Conservation (phyloP, 768 basidiomycete species). For the Daedalea quercina region DNA sequence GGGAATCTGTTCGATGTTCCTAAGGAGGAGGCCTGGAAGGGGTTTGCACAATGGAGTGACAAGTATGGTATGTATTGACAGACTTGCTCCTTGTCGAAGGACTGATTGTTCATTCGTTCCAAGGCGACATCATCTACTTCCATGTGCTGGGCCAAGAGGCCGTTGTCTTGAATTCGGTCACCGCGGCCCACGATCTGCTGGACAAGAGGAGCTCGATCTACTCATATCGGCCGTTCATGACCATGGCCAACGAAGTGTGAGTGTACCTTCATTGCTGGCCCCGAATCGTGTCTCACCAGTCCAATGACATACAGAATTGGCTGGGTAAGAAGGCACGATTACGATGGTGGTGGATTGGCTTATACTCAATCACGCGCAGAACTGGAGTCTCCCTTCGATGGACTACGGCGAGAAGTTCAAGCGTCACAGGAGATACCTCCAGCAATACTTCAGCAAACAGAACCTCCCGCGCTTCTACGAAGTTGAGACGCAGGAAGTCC, state of each 20-base stretch:
- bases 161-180: slow-evolving; percentile 6
- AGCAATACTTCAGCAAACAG: not conserved
- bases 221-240: slow-evolving; percentile 20
- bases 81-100: not conserved
- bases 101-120: too few species aligned
- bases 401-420: not conserved
- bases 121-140: slow-evolving; percentile 6
- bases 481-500: not conserved
- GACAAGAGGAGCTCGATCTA: slow-evolving; percentile 15
- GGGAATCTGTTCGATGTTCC: slow-evolving; percentile 11
- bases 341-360: slow-evolving; percentile 20
- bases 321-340: slow-evolving; percentile 16
- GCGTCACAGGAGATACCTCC: not conserved
- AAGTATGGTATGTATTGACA: not conserved
- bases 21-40: not conserved
- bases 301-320: too few species aligned
- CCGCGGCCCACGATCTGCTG: slow-evolving; percentile 7
- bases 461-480: not conserved
- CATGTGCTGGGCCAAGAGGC: slow-evolving; percentile 3
- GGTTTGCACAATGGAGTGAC: not conserved
- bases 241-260: slow-evolving; percentile 23
- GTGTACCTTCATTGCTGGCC: slow-evolving; percentile 12
- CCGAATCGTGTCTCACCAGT: too few species aligned
- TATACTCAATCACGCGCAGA: not conserved
- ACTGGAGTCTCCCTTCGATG: not conserved